A percentile compares a stretch with the other conserved stretches of the same genome.
These are phyloP conservation scores for Eucalyptus marginata DNA, from an alignment of 345 rosid genomes.

Conservation along the genomic window DNA sequence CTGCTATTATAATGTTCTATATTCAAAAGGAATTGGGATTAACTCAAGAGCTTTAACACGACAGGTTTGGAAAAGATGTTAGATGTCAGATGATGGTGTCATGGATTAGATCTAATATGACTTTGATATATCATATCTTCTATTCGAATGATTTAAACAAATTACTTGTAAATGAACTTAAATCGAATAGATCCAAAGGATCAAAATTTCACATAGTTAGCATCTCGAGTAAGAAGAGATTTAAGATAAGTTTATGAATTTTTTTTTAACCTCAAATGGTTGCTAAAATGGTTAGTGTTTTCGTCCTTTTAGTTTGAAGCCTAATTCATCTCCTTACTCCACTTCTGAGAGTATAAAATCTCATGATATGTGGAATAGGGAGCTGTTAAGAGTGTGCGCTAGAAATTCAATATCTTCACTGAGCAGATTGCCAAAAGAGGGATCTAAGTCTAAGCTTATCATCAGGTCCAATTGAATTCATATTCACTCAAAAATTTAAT, in stretches of 20 bases:
- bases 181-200: background rate
- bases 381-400: background rate
- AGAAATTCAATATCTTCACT: fast-evolving
- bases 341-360: background rate
- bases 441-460: background rate
- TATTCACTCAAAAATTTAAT: background rate
- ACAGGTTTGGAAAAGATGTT: background rate
- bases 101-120: background rate
- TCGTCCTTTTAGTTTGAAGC: background rate
- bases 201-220: background rate
- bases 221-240: background rate
- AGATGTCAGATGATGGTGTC: background rate
- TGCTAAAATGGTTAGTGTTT: background rate
- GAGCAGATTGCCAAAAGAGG: fast-evolving
- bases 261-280: background rate
- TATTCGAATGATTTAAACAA: background rate
- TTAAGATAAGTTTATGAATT: background rate
- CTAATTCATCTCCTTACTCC: background rate
- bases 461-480: fast-evolving
- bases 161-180: background rate
- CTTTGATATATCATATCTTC: background rate
- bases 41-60: background rate
- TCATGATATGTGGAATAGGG: fast-evolving
- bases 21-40: background rate
- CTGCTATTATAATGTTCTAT: conserved; percentile 12